Evolutionary conservation across 768 basidiomycete genomes (phyloP), one percentile per base, ranked within the genome.

Genomic region (Pleurotus djamor): DNA sequence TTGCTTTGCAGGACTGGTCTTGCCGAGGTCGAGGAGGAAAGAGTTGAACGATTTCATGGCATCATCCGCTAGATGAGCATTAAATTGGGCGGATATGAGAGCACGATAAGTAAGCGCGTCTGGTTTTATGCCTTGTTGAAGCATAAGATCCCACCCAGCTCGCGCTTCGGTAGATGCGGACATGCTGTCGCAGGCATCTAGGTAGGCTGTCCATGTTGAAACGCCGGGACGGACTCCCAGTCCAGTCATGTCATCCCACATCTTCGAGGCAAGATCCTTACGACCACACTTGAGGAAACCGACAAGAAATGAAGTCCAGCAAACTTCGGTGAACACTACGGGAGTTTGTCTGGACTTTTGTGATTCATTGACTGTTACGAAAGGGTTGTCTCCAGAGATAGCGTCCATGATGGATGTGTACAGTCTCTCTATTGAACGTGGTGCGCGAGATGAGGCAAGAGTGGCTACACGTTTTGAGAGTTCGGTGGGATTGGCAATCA

Each of bases 221-320:
- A 82, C 70, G 1, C 79, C 79, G n/a, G 86, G 86, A 38, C 59
- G 69, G 38, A 88, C 69, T 0, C 78, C 79, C 17, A 79, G 71
- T 38, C 69, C 64, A 14, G 73, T 56, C 74, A 91, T 81, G 67
- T 92, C 90, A 37, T 81, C 76, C 92, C 92, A 93, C 4, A 92
- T 67, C 21, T 74, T 72, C 47, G 79, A 81, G 3, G 86, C 91
- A 17, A 87, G 70, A 54, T 88, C 85, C 45, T 75, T 74, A 34
- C 81, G 74, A 38, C 80, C 76, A 61, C 79, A 77, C 58, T 76
- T 79, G 44, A 92, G 71, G 63, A 92, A 91, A 12, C 80, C 84
- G 1, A 79, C 77, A 54, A 94, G 70, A 65, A 94, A 87, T 2
- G 83, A 76, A 0, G 80, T 78, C 89, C 91, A 92, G 33, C 76